These are phyloP conservation scores for Zygosaccharomyces bailii DNA, from an alignment of 805 yeast genomes.

Conservation along the genomic window DNA sequence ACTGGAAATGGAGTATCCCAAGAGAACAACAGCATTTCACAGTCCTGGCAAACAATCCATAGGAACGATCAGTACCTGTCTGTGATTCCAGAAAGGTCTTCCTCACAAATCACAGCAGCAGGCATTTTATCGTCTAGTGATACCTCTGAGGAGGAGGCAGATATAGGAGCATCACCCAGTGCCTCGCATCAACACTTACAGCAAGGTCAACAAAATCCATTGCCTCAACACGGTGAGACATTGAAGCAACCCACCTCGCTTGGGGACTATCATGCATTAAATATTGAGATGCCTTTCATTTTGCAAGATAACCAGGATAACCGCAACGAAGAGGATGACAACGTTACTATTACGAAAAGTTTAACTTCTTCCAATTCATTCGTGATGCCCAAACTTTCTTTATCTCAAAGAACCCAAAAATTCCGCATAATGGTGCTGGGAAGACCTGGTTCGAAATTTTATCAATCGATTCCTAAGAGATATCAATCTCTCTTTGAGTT, in stretches of 20 bases:
- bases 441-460: conserved; percentile 26
- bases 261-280: conserved; percentile 6
- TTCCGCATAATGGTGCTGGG: conserved; percentile 30
- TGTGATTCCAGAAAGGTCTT: conserved; percentile 17
- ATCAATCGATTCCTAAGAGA: conserved; percentile 24
- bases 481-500: conserved; percentile 25
- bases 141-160: conserved; percentile 34
- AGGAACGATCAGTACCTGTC: conserved; percentile 14
- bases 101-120: conserved; percentile 21
- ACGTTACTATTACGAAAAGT: conserved; percentile 26
- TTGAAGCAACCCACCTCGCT: conserved; percentile 8
- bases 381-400: conserved; percentile 34
- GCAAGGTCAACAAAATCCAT: conserved; percentile 3
- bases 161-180: conserved; percentile 15
- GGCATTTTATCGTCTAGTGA: conserved; percentile 31
- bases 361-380: conserved; percentile 31
- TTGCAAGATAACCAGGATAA: conserved; percentile 11
- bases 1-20: background rate
- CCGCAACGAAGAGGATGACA: conserved; percentile 17
- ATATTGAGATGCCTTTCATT: conserved; percentile 9
- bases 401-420: conserved; percentile 21
- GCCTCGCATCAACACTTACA: conserved; percentile 9
- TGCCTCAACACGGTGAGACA: background rate
- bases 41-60: conserved; percentile 34
- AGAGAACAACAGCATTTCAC: conserved; percentile 19